phyloP scores from a whole-genome alignment of 495 filamentous ascomycete genomes.

The Rusavskia elegans region DNA sequence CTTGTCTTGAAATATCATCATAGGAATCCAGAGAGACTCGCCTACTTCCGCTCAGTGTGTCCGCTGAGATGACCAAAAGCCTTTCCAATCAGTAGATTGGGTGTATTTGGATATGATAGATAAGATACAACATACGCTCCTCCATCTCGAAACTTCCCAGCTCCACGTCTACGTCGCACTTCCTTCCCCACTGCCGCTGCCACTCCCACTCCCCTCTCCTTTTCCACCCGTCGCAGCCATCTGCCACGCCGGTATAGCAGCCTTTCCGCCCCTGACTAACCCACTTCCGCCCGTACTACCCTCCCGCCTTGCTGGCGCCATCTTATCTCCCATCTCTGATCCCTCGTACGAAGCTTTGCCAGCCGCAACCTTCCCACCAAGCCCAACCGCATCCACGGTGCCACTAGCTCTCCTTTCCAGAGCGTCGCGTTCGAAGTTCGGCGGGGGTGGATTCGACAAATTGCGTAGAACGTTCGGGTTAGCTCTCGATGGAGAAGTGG shows the following conservation, averaged over 20 bases:
- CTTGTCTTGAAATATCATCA: no score
- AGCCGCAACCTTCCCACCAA: constrained; percentile 18
- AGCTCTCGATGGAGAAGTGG: background rate
- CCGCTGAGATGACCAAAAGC: no score
- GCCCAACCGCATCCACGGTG: constrained; percentile 18
- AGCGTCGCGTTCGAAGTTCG: constrained; percentile 6
- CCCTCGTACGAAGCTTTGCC: constrained; percentile 2
- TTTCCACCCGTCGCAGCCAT: constrained; percentile 41
- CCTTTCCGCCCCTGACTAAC: constrained; percentile 29
- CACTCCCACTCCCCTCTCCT: background rate
- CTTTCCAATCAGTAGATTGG: no score
- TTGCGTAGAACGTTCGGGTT: no score
- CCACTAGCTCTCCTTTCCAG: constrained; percentile 17
- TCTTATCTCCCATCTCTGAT: background rate
- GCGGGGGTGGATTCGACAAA: constrained; percentile 5
- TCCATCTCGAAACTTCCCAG: background rate
- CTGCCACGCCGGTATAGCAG: constrained; percentile 86
- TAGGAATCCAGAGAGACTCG: no score
- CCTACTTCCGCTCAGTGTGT: no score
- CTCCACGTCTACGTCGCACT: background rate
- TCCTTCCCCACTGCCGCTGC: background rate
- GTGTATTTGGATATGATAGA: no score
- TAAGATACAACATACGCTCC: no score
- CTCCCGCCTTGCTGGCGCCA: constrained; percentile 18
- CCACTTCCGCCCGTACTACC: no score